Evolutionary conservation across 164 flowering plant genomes (phyloP), one percentile per base, ranked within the genome.

Genomic region (Protea cynaroides): DNA sequence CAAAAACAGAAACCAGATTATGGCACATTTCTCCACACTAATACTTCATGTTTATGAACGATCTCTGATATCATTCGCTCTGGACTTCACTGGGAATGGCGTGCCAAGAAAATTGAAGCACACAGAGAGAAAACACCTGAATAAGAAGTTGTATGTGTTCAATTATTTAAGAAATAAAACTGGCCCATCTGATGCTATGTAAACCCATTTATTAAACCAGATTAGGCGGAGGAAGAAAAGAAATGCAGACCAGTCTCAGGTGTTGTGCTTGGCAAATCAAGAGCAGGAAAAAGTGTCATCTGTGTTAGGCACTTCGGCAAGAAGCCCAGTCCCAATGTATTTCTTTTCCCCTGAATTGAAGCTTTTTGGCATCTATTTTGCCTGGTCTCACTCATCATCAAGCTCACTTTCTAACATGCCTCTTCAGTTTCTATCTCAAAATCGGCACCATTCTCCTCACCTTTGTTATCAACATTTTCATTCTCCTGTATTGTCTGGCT

Each of bases 361-460:
- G 73, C 55, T 61, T 77, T 87, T 70, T 79, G 79, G 47, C 81
- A 80, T 56, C 73, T 81, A 63, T 83, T 90, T 72, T 78, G 95
- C 76, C 97, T 83, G 34, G 93, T 88, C 69, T 81, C 80, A 6
- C 40, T 70, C 53, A 25, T 85, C 92, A 75, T 89, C 99, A 65
- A 56, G 62, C 22, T 89, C 97, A 75, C 97, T 91, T 74, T 89
- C 97, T 57, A 94, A n/a, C n/a, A 82, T 52, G 90, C 88, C 75
- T 91, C 96, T 70, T 91, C 97, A 65, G 91, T 83, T 73, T 91
- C 99, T 50, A 91, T 73, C 81, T 91, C 97, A 78, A 94, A 94
- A 70, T 94, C 99, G 2, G 96, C 96, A 82, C 91, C 99, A 74
- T 85, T 93, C 50, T 92, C 96, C 71, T 91, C 97, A 73, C 89